A percentile compares a stretch with the other conserved stretches of the same genome.
Conservation (phyloP, 257 asterid species). For the Verbascum thapsus region DNA sequence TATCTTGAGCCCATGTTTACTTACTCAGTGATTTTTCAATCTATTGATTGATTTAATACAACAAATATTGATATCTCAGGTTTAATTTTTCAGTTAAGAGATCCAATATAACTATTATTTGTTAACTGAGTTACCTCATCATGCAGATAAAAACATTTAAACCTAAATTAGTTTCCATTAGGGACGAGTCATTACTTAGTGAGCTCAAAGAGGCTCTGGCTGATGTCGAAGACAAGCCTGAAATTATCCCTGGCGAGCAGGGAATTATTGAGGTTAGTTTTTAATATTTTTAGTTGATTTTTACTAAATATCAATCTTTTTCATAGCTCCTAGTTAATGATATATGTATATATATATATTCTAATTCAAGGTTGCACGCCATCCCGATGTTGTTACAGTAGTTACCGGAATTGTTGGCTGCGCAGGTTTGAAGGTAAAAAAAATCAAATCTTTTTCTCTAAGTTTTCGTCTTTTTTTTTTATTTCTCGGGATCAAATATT, state of each 20-base stretch:
- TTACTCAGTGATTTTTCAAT: no score
- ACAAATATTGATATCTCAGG: no score
- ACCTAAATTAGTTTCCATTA: slow-evolving; percentile 84
- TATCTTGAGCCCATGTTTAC: no score
- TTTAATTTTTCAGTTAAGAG: no score
- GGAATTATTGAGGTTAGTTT: slow-evolving; percentile 81
- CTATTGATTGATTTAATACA: no score
- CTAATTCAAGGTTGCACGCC: slow-evolving; percentile 85
- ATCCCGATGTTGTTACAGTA: slow-evolving; percentile 90
- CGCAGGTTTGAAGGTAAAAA: slow-evolving; percentile 93
- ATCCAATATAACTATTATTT: neutral
- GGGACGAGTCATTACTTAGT: slow-evolving; percentile 64
- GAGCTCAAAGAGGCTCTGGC: slow-evolving; percentile 93
- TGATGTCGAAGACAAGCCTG: slow-evolving; percentile 77
- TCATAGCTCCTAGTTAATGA: slow-evolving; percentile 14
- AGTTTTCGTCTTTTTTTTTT: neutral
- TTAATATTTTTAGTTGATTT: slow-evolving; percentile 15
- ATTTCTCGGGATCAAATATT: neutral
- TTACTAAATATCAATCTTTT: slow-evolving; percentile 15
- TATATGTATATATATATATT: neutral
- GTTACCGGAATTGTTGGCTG: slow-evolving; percentile 99
- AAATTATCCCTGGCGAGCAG: slow-evolving; percentile 93
- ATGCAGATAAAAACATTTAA: slow-evolving; percentile 76
- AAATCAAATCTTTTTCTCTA: neutral
- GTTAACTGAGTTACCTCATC: slow-evolving; percentile 16